Evolutionary conservation across 1,284 basidiomycete species (phyloP), one percentile per base, ranked within the genome.

Genomic region (Rhodotorula sp.): DNA sequence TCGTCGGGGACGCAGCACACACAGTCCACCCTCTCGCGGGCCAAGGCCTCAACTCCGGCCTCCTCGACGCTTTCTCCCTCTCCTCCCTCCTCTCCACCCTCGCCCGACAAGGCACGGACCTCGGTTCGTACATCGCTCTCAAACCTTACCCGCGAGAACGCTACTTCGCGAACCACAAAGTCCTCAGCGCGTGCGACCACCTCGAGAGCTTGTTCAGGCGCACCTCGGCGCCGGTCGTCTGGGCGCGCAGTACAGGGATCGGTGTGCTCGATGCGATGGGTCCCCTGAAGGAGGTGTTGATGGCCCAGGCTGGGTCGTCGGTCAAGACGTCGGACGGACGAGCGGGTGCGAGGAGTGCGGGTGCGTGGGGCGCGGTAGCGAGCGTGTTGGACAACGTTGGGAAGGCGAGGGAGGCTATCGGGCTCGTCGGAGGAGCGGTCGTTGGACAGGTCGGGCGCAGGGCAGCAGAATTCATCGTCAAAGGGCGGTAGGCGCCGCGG

Each of bases 1-100:
- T 99, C 4, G 87, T 99, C 1, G 96, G 96, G 8, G 96, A 99
- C 80, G 94, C 96, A 1, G 95, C 94, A 22, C 96, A 99, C 78
- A 92, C 92, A 0, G 85, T 93, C 8, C 96, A 99, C 78, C 96
- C 96, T 0, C 86, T 99, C n/a, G 95, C 94, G 0, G 96, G 96
- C 2, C 96, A 99, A 79, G 96, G 95, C 0, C 83, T 99, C 53
- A 99, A 99, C 79, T 83, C 95, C 76, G 96, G 95, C 26, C 31
- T 63, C 60, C 55, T 40, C 34, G 53, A 31, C 26, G 8, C 58
- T n/a, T 50, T 34, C 10, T 46, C 62, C 37, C 44, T 20, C 40
- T 44, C 61, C 1, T 5, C 55, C 20, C 31, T 47, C n/a, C 20
- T 55, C 47, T 24, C 31, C 18, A 26, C 18, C 28, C 56, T 34